These are phyloP conservation scores for Fragosphaeria purpurea DNA, from an alignment of 2,329 filamentous ascomycete species.

Conservation along the genomic window DNA sequence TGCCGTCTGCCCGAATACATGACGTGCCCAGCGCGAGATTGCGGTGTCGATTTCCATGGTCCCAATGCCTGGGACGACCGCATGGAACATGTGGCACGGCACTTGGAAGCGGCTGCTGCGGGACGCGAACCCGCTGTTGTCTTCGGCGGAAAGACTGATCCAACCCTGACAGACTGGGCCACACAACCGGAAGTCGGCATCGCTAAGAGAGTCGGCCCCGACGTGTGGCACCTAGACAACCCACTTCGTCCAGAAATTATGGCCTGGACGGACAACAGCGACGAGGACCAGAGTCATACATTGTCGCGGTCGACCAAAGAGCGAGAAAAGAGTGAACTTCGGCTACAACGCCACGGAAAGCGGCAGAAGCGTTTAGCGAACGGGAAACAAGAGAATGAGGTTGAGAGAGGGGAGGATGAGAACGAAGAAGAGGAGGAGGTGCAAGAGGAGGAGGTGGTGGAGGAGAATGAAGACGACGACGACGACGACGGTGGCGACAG, in stretches of 20 bases:
- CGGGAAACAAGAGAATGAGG: too few relatives aligned
- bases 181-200: conserved; percentile 26
- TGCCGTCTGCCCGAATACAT: conserved; percentile 52
- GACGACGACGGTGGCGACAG: not conserved
- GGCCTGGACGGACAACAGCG: conserved; percentile 9
- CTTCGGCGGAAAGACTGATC: conserved; percentile 30
- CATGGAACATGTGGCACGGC: conserved; percentile 79
- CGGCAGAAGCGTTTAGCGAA: too few relatives aligned
- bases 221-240: conserved; percentile 15
- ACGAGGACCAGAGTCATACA: not conserved
- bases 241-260: conserved; percentile 14
- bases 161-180: conserved; percentile 31
- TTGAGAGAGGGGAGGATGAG: too few relatives aligned
- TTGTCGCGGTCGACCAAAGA: too few relatives aligned
- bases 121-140: conserved; percentile 21
- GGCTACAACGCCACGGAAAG: too few relatives aligned
- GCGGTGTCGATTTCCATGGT: conserved; percentile 50
- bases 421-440: too few relatives aligned
- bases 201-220: conserved; percentile 17
- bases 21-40: conserved; percentile 52
- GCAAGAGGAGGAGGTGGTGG: too few relatives aligned
- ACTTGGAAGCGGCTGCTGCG: conserved; percentile 51
- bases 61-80: conserved; percentile 62
- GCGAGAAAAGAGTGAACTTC: too few relatives aligned
- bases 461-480: not conserved